Conservation (phyloP, 139 green algal genomes). For the Volvox reticuliferus region DNA sequence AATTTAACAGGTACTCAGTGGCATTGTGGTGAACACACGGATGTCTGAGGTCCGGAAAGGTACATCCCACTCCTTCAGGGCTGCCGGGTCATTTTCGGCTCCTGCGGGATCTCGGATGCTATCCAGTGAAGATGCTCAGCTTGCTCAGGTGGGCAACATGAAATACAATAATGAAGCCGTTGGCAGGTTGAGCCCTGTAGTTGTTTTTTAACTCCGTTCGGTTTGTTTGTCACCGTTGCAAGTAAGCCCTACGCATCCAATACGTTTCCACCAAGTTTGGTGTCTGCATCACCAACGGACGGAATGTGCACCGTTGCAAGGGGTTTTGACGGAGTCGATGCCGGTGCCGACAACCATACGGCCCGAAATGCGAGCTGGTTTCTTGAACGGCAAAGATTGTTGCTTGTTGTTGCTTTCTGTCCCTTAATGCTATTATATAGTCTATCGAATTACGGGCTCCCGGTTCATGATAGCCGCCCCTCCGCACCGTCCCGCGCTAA, state of each 20-base stretch:
- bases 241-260: neutral
- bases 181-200: neutral
- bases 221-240: neutral
- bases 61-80: neutral
- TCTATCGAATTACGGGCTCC: too few relatives aligned
- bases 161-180: neutral
- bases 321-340: neutral
- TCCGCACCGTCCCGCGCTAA: too few relatives aligned
- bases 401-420: too few relatives aligned
- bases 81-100: neutral
- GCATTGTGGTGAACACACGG: neutral
- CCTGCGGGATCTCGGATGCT: neutral
- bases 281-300: too few relatives aligned
- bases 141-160: neutral
- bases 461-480: too few relatives aligned
- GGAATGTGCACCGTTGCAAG: neutral
- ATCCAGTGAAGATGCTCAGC: slow-evolving; percentile 23
- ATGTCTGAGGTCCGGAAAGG: neutral
- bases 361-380: too few relatives aligned
- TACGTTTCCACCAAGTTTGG: neutral
- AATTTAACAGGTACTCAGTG: neutral
- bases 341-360: too few relatives aligned
- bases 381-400: too few relatives aligned
- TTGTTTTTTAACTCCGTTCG: neutral
- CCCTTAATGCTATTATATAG: too few relatives aligned